phyloP scores from a whole-genome alignment of 495 filamentous ascomycete species.

The Talaromyces stipitatus region DNA sequence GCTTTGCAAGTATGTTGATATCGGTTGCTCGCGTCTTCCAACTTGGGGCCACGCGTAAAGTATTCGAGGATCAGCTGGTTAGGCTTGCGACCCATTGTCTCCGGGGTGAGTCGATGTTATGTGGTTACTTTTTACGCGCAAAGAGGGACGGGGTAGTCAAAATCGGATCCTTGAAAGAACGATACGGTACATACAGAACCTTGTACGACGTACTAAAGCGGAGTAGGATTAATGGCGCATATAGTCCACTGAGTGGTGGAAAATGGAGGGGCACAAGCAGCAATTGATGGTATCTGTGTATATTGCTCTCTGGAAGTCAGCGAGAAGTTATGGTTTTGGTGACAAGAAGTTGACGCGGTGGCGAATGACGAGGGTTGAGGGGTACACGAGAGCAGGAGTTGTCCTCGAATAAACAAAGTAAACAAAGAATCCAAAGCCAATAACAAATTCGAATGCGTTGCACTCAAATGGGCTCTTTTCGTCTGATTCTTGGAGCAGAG shows the following conservation, averaged over 20 bases:
- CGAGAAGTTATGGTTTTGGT: neutral
- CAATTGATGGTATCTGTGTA: neutral
- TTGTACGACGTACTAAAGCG: neutral
- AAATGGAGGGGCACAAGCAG: too few relatives aligned
- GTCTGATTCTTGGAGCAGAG: neutral
- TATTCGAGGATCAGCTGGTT: constrained; percentile 76
- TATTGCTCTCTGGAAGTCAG: neutral
- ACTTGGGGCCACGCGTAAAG: constrained; percentile 74
- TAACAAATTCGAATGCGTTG: neutral
- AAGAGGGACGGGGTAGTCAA: neutral
- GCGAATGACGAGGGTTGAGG: neutral
- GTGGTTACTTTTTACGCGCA: neutral
- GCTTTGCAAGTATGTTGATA: constrained; percentile 83
- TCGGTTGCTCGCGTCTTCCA: constrained; percentile 77
- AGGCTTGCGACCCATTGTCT: constrained; percentile 67
- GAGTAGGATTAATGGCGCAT: neutral
- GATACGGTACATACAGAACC: neutral
- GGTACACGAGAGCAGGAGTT: neutral
- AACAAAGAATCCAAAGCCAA: neutral
- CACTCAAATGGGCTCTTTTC: neutral
- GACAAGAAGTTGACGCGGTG: neutral
- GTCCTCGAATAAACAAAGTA: neutral
- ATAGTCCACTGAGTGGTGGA: neutral
- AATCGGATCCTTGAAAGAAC: neutral
- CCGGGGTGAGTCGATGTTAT: neutral